phyloP scores from a whole-genome alignment of 257 asterid species.

The Rhazya stricta region DNA sequence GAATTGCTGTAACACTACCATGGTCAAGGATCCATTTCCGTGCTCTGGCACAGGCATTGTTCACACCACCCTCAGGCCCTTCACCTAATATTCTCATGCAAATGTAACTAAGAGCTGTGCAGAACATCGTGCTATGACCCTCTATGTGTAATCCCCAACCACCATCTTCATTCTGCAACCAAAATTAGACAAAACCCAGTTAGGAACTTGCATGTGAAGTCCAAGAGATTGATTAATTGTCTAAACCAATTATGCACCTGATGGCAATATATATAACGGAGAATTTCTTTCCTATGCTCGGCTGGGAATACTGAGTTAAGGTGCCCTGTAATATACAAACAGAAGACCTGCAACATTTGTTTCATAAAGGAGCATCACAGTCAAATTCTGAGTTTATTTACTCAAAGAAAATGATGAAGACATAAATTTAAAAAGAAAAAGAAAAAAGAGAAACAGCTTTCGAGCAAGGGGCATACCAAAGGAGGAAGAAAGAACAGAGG shows the following conservation, averaged over 20 bases:
- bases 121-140: conserved; percentile 46
- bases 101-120: conserved; percentile 33
- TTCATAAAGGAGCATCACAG: not conserved
- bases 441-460: not conserved
- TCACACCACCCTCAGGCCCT: conserved; percentile 25
- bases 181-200: not conserved
- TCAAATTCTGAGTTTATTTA: not conserved
- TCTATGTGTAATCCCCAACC: conserved; percentile 59
- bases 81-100: conserved; percentile 38
- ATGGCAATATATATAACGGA: conserved; percentile 35
- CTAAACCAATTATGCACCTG: conserved; percentile 17
- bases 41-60: conserved; percentile 26
- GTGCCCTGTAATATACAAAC: conserved; percentile 31
- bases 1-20: conserved; percentile 30
- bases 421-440: no score
- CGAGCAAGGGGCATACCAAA: conserved; percentile 35
- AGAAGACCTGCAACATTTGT: conserved; percentile 23
- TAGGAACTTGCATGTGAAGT: not conserved
- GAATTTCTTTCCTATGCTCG: conserved; percentile 29
- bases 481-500: conserved; percentile 85
- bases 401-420: not conserved
- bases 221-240: not conserved
- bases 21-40: conserved; percentile 49
- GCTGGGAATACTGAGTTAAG: conserved; percentile 24
- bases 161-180: conserved; percentile 43